Percentiles rank a stretch among this genome's conserved stretches.
Evolutionary conservation across 169 alveolate genomes (phyloP).

Genomic region (Babesia microti): DNA sequence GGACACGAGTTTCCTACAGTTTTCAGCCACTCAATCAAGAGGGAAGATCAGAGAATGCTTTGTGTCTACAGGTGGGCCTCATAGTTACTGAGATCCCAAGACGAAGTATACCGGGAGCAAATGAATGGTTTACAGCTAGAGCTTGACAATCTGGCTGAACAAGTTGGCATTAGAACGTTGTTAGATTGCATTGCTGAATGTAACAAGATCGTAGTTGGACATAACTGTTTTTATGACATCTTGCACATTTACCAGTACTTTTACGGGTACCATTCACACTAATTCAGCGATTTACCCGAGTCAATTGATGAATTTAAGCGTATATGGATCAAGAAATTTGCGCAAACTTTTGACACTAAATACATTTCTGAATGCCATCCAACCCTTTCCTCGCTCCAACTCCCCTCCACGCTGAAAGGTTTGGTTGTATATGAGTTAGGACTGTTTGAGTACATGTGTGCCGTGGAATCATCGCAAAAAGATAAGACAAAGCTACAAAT

Average conservation of each 20-base stretch:
- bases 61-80: slow-evolving; percentile 31
- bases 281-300: slow-evolving; percentile 59
- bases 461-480: background rate
- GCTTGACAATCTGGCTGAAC: slow-evolving; percentile 44
- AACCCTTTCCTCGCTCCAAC: slow-evolving; percentile 46
- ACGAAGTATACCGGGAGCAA: slow-evolving; percentile 57
- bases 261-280: slow-evolving; percentile 16
- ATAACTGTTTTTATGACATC: slow-evolving; percentile 75
- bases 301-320: slow-evolving; percentile 59
- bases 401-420: slow-evolving; percentile 67
- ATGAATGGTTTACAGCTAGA: slow-evolving; percentile 33
- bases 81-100: slow-evolving; percentile 31
- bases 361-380: slow-evolving; percentile 66
- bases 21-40: slow-evolving; percentile 57
- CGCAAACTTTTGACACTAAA: slow-evolving; percentile 67
- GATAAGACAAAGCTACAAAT: slow-evolving; percentile 7
- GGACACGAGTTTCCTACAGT: slow-evolving; percentile 65
- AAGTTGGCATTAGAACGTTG: slow-evolving; percentile 67
- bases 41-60: slow-evolving; percentile 48
- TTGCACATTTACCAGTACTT: slow-evolving; percentile 72
- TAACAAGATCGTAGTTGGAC: slow-evolving; percentile 66
- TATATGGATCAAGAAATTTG: slow-evolving; percentile 61
- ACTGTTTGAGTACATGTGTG: slow-evolving; percentile 1
- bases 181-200: slow-evolving; percentile 56
- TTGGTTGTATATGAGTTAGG: slow-evolving; percentile 28